phyloP scores from a whole-genome alignment of 441 rosid genomes.

The Gossypium aridum region DNA sequence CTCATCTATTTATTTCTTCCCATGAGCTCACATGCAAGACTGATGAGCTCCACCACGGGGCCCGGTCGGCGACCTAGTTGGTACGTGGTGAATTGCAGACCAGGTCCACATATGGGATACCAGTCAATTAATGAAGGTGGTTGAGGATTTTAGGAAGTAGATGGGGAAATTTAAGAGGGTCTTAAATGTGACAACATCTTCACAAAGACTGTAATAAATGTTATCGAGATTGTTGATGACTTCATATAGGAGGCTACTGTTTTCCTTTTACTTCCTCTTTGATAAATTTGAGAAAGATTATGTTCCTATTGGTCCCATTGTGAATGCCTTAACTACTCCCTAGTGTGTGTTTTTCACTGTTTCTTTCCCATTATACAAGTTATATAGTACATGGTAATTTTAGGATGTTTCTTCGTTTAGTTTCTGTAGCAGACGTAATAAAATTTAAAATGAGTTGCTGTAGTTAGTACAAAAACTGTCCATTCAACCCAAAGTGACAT shows the following conservation, averaged over 20 bases:
- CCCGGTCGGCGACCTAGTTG: not conserved
- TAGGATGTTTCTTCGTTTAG: not conserved
- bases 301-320: not conserved
- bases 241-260: not conserved
- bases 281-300: not conserved
- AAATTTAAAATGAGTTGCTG: too few relatives aligned
- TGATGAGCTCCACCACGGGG: not conserved
- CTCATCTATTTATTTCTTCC: constrained; percentile 30
- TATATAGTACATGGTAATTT: not conserved
- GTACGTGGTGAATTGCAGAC: not conserved
- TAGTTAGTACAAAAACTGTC: too few relatives aligned
- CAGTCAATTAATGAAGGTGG: constrained; percentile 14
- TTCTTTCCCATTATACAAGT: not conserved
- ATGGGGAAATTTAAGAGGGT: not conserved
- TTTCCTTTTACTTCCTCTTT: not conserved
- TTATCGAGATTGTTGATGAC: not conserved
- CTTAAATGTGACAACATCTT: constrained; percentile 19
- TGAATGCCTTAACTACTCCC: not conserved
- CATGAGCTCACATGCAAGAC: constrained; percentile 26
- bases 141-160: not conserved
- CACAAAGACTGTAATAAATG: constrained; percentile 2
- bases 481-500: too few relatives aligned
- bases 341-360: not conserved
- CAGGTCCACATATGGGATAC: not conserved
- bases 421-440: not conserved